Percentiles rank a stretch among this genome's conserved stretches.
Evolutionary conservation across 176 grass and related monocot genomes (phyloP).

Genomic region (Hsuehochloa calcarea): DNA sequence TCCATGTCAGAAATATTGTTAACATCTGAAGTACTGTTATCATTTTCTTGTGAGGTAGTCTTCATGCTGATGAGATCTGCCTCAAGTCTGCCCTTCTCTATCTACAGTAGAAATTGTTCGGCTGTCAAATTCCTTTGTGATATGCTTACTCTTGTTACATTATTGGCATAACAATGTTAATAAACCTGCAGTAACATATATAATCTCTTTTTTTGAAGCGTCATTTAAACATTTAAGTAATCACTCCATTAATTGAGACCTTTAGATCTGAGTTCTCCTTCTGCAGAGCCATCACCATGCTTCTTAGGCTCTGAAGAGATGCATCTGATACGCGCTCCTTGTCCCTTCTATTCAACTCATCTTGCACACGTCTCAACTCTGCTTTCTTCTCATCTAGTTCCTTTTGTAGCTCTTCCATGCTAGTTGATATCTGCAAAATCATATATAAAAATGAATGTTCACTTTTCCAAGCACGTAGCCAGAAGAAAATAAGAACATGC

Average conservation of each 20-base stretch:
- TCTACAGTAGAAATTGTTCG: conserved; percentile 43
- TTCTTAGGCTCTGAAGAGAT: conserved; percentile 57
- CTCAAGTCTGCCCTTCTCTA: conserved; percentile 64
- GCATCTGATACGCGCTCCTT: conserved; percentile 42
- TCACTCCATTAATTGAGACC: conserved; percentile 51
- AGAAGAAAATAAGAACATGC: neutral
- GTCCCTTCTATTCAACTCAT: conserved; percentile 51
- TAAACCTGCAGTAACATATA: neutral
- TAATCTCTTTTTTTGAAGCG: neutral
- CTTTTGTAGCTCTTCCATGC: conserved; percentile 53
- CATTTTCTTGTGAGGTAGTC: conserved; percentile 41
- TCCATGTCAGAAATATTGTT: conserved; percentile 29
- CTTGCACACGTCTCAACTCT: conserved; percentile 54
- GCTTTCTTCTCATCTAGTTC: conserved; percentile 67
- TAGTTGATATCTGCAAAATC: conserved; percentile 53
- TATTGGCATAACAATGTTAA: neutral
- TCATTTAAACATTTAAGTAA: conserved; percentile 3
- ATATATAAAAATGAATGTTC: neutral
- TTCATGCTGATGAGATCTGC: conserved; percentile 38
- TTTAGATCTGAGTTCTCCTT: conserved; percentile 79
- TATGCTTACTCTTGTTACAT: neutral
- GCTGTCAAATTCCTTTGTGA: neutral
- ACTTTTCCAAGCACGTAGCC: neutral
- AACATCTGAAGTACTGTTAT: conserved; percentile 30
- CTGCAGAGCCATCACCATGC: conserved; percentile 54